phyloP scores from a whole-genome alignment of 1,284 basidiomycete species.

The Puccinia brachypodii region DNA sequence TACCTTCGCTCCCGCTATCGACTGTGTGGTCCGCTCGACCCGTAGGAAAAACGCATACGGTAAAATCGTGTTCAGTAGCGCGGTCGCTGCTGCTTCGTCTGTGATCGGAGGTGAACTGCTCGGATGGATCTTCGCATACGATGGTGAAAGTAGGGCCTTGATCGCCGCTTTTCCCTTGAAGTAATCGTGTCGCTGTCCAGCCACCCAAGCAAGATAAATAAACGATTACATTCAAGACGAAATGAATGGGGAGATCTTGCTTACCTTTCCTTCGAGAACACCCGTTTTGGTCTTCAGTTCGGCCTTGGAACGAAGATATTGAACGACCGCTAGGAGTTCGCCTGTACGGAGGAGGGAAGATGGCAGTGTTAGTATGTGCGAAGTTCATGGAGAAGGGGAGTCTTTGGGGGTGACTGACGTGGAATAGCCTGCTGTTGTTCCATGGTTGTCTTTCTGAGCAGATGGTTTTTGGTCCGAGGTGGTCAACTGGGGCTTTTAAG shows the following conservation, averaged over 20 bases:
- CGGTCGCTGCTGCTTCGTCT: slow-evolving; percentile 73
- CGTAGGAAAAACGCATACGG: slow-evolving; percentile 63
- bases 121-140: slow-evolving; percentile 83
- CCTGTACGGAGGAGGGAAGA: background rate
- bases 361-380: background rate
- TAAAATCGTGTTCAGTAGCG: slow-evolving; percentile 70
- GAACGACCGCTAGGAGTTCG: slow-evolving; percentile 12
- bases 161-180: slow-evolving; percentile 79
- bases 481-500: no score
- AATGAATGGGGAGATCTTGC: background rate
- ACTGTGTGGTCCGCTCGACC: slow-evolving; percentile 61
- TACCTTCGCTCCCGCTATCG: slow-evolving; percentile 69
- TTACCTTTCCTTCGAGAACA: slow-evolving; percentile 35
- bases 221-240: background rate
- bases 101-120: slow-evolving; percentile 68
- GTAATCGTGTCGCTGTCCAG: slow-evolving; percentile 20
- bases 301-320: slow-evolving; percentile 37
- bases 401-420: background rate
- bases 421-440: slow-evolving; percentile 35
- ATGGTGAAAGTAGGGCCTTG: slow-evolving; percentile 85
- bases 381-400: background rate
- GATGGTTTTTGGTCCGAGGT: no score
- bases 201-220: background rate
- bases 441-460: no score
- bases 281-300: slow-evolving; percentile 40